phyloP scores from a whole-genome alignment of 805 yeast genomes.

The Kluyveromyces dobzhanskii region DNA sequence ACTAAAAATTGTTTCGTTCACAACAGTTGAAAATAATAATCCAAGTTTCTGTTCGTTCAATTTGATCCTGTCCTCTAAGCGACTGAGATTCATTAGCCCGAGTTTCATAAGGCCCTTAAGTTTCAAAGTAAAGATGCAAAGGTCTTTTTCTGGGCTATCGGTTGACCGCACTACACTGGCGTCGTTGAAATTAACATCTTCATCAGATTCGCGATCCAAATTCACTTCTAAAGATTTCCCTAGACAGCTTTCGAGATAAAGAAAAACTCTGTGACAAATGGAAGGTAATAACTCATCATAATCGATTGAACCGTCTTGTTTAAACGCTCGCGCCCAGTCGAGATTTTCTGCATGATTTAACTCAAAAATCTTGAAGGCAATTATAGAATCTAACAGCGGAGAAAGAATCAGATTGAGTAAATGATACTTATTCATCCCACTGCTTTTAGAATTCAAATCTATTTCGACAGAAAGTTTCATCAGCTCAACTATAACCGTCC shows the following conservation, averaged over 20 bases:
- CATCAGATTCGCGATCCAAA: constrained; percentile 20
- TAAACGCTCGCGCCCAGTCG: constrained; percentile 15
- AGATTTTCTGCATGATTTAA: constrained; percentile 18
- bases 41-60: constrained; percentile 24
- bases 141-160: constrained; percentile 15
- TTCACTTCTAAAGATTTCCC: constrained; percentile 16
- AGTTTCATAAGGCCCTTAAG: constrained; percentile 21
- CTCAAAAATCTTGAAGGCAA: constrained; percentile 23
- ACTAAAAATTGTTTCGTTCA: constrained; percentile 20
- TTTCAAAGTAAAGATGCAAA: constrained; percentile 23
- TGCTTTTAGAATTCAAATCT: constrained; percentile 2
- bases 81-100: constrained; percentile 10
- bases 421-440: not conserved
- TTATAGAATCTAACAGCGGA: constrained; percentile 19
- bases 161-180: constrained; percentile 6
- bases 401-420: constrained; percentile 6
- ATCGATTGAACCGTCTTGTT: constrained; percentile 11
- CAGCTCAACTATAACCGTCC: constrained; percentile 7
- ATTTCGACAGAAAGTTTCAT: constrained; percentile 7
- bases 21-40: constrained; percentile 13
- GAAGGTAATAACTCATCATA: constrained; percentile 8
- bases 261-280: constrained; percentile 15
- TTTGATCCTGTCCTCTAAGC: constrained; percentile 12
- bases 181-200: constrained; percentile 21
- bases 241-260: constrained; percentile 20